These are phyloP conservation scores for Lanmaoa pseudosensibilis DNA, from an alignment of 768 basidiomycete species.

Conservation along the genomic window DNA sequence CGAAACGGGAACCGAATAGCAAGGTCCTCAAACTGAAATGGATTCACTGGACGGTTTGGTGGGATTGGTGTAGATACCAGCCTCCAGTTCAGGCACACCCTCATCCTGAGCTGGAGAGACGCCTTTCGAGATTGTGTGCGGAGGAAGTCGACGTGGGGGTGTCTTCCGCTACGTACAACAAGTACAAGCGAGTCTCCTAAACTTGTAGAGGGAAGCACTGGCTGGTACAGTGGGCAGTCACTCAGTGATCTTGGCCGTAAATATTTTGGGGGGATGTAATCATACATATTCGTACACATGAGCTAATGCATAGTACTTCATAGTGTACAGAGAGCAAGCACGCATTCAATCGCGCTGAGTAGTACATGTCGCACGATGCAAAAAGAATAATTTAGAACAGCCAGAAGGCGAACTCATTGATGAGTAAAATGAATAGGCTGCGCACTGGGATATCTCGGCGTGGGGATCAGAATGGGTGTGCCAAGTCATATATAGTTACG, in stretches of 20 bases:
- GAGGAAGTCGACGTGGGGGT: conserved; percentile 32
- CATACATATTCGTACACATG: conserved; percentile 19
- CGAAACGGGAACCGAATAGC: conserved; percentile 21
- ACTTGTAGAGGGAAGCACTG: neutral
- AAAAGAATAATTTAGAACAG: conserved; percentile 3
- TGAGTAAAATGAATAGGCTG: conserved; percentile 14
- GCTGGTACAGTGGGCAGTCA: conserved; percentile 9
- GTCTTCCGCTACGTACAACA: conserved; percentile 31
- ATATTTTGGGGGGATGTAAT: neutral
- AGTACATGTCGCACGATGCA: conserved; percentile 8
- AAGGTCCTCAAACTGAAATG: conserved; percentile 30
- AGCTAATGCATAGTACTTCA: conserved; percentile 21
- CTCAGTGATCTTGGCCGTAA: neutral
- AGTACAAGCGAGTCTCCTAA: conserved; percentile 34
- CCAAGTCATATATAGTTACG: neutral
- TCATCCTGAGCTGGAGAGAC: conserved; percentile 25
- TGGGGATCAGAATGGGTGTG: conserved; percentile 3
- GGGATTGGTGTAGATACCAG: conserved; percentile 27
- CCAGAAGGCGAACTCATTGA: neutral
- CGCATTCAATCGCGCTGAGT: neutral
- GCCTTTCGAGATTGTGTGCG: conserved; percentile 22
- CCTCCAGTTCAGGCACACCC: conserved; percentile 22
- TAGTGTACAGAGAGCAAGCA: conserved; percentile 5
- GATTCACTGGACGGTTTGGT: conserved; percentile 36
- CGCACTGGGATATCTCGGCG: conserved; percentile 25